Conservation (phyloP, 768 basidiomycete species). For the Phaffia australis region DNA sequence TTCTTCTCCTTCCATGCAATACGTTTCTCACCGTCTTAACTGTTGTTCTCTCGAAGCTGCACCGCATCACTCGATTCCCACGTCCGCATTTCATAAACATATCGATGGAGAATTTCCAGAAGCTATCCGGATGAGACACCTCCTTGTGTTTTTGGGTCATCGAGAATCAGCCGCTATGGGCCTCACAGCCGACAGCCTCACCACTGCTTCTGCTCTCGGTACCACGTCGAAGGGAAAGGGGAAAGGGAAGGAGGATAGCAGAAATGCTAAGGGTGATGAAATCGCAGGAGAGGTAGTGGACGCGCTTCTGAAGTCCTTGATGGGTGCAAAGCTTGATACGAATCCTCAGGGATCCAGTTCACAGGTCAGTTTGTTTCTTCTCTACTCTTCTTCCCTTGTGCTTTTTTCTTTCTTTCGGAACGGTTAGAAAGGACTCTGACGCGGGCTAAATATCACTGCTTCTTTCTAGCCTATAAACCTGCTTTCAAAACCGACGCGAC, state of each 20-base stretch:
- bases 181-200: neutral
- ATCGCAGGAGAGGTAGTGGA: conserved; percentile 18
- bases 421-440: neutral
- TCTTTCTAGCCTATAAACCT: neutral
- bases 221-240: conserved; percentile 21
- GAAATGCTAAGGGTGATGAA: conserved; percentile 6
- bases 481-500: conserved; percentile 14
- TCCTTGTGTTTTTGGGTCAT: conserved; percentile 26
- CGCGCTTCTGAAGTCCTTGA: conserved; percentile 15
- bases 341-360: conserved; percentile 17
- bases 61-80: conserved; percentile 15
- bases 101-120: conserved; percentile 23
- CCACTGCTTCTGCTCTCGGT: neutral
- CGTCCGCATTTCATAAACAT: conserved; percentile 23
- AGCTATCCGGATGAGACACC: conserved; percentile 24
- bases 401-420: neutral
- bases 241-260: neutral
- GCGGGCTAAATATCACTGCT: neutral
- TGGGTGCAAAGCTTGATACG: conserved; percentile 22
- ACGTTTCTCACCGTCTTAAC: neutral
- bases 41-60: conserved; percentile 10
- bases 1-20: neutral
- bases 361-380: neutral
- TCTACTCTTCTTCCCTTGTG: neutral
- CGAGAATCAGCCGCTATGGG: conserved; percentile 3